A percentile compares a stretch with the other conserved stretches of the same genome.
These are phyloP conservation scores for Scleroderma citrinum DNA, from an alignment of 768 basidiomycete species.

Conservation along the genomic window DNA sequence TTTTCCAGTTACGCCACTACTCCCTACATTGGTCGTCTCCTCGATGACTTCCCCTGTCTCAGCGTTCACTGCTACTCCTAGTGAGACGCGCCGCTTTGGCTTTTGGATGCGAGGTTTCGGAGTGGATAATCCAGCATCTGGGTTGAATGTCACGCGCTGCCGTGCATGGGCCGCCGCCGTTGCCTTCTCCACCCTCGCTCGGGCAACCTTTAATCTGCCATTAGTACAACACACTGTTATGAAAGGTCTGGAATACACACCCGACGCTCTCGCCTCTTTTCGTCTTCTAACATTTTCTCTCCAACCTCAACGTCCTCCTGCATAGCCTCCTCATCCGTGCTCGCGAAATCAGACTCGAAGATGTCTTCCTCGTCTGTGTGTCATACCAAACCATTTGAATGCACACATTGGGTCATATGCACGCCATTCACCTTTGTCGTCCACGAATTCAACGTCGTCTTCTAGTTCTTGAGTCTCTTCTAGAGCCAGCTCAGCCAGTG, in stretches of 20 bases:
- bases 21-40: slow-evolving; percentile 15
- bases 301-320: slow-evolving; percentile 49
- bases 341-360: slow-evolving; percentile 81
- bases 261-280: slow-evolving; percentile 44
- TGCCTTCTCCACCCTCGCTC: slow-evolving; percentile 52
- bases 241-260: slow-evolving; percentile 4
- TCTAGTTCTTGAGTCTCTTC: slow-evolving; percentile 54
- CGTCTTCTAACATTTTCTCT: slow-evolving; percentile 53
- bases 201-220: slow-evolving; percentile 38
- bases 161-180: slow-evolving; percentile 64
- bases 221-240: background rate
- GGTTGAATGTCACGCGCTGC: slow-evolving; percentile 64
- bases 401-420: background rate
- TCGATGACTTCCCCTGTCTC: slow-evolving; percentile 56
- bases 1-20: slow-evolving; percentile 10
- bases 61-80: slow-evolving; percentile 50
- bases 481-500: slow-evolving; percentile 50
- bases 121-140: slow-evolving; percentile 33
- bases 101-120: slow-evolving; percentile 13
- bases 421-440: slow-evolving; percentile 48
- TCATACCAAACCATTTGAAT: background rate
- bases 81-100: slow-evolving; percentile 44
- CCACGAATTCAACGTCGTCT: slow-evolving; percentile 68
- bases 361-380: slow-evolving; percentile 70
- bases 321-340: slow-evolving; percentile 64